Base-by-base conservation (phyloP, 2,329 filamentous ascomycete genomes). In the Beauveria pseudobassiana region DNA sequence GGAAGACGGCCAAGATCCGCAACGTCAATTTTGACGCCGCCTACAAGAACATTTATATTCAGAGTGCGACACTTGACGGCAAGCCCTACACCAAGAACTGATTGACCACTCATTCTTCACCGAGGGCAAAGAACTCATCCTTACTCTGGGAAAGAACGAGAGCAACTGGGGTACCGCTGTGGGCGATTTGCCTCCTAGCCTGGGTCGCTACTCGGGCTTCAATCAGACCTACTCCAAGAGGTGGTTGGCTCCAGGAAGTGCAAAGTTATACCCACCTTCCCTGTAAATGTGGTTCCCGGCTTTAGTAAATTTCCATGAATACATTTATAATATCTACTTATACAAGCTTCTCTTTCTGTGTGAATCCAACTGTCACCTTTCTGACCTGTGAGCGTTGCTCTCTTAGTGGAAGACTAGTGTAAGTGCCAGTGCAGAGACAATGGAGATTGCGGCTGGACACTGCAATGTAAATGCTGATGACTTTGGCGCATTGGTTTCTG, bases 51-150 rank as follows among this genome's bases (percentile, higher is more conserved):
- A 79, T 89, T 0, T 90, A 83, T 63, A 84, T 90, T 12, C 87
- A 90, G 73, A 84, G 75, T 48, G 87, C 82, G 1, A 89, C 78
- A 7, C 73, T 89, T 34, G 72, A 90, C 67, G 87, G 87, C 1
- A 66, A 79, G 66, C 69, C 75, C 0, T 90, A 87, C 69, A 82
- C 78, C 0, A 82, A 78, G 72, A 90, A 84, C 69, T 90, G 87
- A 75, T 90, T 16, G 79, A 81, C 45, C 87, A 90, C 73, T 81
- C 78, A 54, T 90, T 90, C 68, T 90, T 89, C 69, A 74, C 80
- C 0, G 78, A 88, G 5, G 87, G 87, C 1, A 84, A 83, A 16
- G 78, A 84, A 59, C 74, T 90, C 49, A 86, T 89, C 56, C 72
- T 90, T 54, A 82, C 78, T 4, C 72, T 90, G 9, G 87, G 87